Evolutionary conservation across 2,329 filamentous ascomycete species (phyloP).

Genomic region (Chaetomium sp.): DNA sequence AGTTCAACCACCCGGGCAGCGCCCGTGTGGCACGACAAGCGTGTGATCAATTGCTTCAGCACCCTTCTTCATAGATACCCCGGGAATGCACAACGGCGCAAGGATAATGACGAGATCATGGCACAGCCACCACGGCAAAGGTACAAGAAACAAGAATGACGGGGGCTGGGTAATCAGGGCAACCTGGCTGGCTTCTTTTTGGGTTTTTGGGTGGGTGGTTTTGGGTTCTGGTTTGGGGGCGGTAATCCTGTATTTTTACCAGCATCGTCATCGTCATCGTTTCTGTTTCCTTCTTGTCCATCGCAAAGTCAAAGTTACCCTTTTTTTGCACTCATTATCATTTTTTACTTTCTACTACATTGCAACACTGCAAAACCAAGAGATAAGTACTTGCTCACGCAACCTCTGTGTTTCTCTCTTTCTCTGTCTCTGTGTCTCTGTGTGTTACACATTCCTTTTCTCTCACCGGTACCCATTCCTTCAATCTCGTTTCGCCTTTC

Average conservation of each 20-base stretch:
- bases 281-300: constrained; percentile 10
- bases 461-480: not conserved
- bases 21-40: constrained; percentile 44
- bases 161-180: constrained; percentile 12
- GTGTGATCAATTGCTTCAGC: constrained; percentile 41
- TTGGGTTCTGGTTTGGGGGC: not conserved
- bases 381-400: constrained; percentile 6
- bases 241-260: constrained; percentile 16
- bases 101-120: constrained; percentile 21
- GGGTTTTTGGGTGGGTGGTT: not conserved
- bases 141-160: constrained; percentile 1
- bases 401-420: not conserved
- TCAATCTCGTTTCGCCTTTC: not conserved
- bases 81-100: constrained; percentile 9
- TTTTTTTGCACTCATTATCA: not conserved
- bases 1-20: constrained; percentile 37
- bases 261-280: constrained; percentile 11
- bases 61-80: constrained; percentile 1
- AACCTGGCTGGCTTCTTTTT: not conserved
- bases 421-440: not conserved
- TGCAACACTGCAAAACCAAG: not conserved
- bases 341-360: not conserved
- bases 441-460: not conserved
- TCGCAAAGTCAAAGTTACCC: not conserved
- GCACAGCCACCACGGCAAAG: not conserved